Base-by-base conservation (phyloP, 306 rosid species). In the Trifolium subterraneum region DNA sequence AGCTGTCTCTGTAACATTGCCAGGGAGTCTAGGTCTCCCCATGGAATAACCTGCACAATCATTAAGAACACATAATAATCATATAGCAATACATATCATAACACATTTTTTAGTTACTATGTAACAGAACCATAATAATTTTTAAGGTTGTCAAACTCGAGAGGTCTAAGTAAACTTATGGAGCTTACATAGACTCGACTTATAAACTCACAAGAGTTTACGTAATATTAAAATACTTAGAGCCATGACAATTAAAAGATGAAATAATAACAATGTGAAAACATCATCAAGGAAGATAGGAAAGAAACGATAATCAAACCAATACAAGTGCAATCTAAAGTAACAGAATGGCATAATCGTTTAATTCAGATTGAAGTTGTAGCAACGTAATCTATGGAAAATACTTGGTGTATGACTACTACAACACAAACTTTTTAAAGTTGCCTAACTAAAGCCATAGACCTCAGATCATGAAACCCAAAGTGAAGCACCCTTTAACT, bases 1-100 rank as follows among this genome's bases (percentile, higher is more conserved):
- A 94, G 91, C 86, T 94, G 97, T 90, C 99, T 90, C 82, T 94
- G 99, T 66, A 92, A 88, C 99, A 92, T 94, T 54, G 99, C 97
- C 14, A 94, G 87, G 14, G 99, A 94, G 83, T 94, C 99, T 6
- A 94, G 89, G 88, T 94, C 99, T 19, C 99, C 99, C 97, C 99
- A 94, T 58, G 97, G 99, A 88, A 92, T 85, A 84, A 94, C 99
- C 99, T 94, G 82, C 86, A 76, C 25, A 77, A 52, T 50, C 76
- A 59, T 67, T 73, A 69, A 82, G 71, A 50, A 20, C 31, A 72
- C 20, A 27, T 59, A 19, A 29, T 38, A 47, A 74, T 60, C 47
- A 45, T 22, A 48, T 27, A 68, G 48, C 36, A 20, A 52, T 41
- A 13, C 70, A 79, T 16, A 14, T 35, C 56, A 1, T 22, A 29